A percentile compares a stretch with the other conserved stretches of the same genome.
These are phyloP conservation scores for Metschnikowia matae DNA, from an alignment of 805 yeast species.

Conservation along the genomic window DNA sequence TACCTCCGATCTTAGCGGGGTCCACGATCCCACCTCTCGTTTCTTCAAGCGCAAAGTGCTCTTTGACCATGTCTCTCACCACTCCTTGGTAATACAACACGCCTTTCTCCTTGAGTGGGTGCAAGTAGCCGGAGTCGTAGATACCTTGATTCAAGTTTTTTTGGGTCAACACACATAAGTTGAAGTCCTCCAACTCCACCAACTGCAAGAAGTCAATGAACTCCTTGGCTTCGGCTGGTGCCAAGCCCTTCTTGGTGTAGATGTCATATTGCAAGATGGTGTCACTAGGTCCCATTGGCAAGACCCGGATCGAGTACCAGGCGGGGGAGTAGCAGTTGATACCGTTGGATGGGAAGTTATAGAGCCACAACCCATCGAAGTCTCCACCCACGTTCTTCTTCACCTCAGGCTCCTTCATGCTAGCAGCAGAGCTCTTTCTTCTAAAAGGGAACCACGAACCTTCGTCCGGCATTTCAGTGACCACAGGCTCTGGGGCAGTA, in stretches of 20 bases:
- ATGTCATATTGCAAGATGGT: conserved; percentile 59
- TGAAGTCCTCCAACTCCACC: conserved; percentile 58
- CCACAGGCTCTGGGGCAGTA: conserved; percentile 21
- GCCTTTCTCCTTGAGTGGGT: conserved; percentile 57
- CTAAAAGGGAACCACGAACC: conserved; percentile 53
- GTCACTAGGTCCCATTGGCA: conserved; percentile 50
- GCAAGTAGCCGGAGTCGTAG: conserved; percentile 55
- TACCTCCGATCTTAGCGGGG: conserved; percentile 47
- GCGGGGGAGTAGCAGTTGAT: conserved; percentile 64
- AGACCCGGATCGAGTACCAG: conserved; percentile 59
- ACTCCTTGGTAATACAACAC: conserved; percentile 54
- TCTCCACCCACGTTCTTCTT: conserved; percentile 56
- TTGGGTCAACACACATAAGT: conserved; percentile 56
- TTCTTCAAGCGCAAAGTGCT: conserved; percentile 46
- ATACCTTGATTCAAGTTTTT: conserved; percentile 59
- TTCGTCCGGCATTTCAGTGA: conserved; percentile 19
- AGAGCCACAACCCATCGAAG: conserved; percentile 60
- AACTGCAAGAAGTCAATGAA: conserved; percentile 60
- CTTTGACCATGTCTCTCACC: conserved; percentile 55
- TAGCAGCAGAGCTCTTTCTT: conserved; percentile 21
- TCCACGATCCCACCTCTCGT: conserved; percentile 44
- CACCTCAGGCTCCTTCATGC: conserved; percentile 19
- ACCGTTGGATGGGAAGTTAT: conserved; percentile 57
- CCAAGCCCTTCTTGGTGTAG: conserved; percentile 56
- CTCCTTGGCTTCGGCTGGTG: conserved; percentile 50